Base-by-base conservation (phyloP, 108 stramenopile species). In the Parmales sp. region DNA sequence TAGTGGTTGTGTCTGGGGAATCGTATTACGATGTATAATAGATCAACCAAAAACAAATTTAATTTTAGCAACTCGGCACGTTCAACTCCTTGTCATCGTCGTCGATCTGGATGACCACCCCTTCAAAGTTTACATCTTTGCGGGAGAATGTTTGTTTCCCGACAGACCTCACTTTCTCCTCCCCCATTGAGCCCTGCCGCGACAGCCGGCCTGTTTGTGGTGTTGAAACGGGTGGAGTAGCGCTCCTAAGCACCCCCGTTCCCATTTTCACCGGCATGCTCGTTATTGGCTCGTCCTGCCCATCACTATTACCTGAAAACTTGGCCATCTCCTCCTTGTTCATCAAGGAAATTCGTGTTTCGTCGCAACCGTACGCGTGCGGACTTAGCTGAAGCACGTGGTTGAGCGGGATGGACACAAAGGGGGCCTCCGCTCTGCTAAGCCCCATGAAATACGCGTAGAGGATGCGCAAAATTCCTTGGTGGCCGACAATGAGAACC, bases 381-480 rank as follows among this genome's bases (percentile, higher is more conserved):
- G 97, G 97, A 22, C 82, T 86, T 66, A 99, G 77, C 75, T 97
- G 86, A 77, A 98, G 96, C 38, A 98, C 94, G 51, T 93, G 91
- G 77, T 99, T 97, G 39, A 99, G 78, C 25, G 97, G 97, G 39
- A 99, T 97, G 69, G 78, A 79, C 13, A 98, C 93, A 71, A 94
- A 96, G 1, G 99, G 98, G 16, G 95, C 95, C 72, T 96, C 86
- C 46, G 94, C 91, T 9, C 92, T 85, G 36, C 94, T 79, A 37
- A 94, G 69, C 46, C 95, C 99, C 93, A 97, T 90, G 70, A 97
- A 96, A 86, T 98, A 99, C 28, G 97, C 95, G 75, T 97, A 98
- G 28, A 99, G 79, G 65, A 97, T 90, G 25, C 98, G 83, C 45
- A 96, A 80, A 63, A 97, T 96, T 22, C 95, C 98, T 76, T 97